Conservation (phyloP, 2,329 filamentous ascomycete species). For the Penicillium sp. region DNA sequence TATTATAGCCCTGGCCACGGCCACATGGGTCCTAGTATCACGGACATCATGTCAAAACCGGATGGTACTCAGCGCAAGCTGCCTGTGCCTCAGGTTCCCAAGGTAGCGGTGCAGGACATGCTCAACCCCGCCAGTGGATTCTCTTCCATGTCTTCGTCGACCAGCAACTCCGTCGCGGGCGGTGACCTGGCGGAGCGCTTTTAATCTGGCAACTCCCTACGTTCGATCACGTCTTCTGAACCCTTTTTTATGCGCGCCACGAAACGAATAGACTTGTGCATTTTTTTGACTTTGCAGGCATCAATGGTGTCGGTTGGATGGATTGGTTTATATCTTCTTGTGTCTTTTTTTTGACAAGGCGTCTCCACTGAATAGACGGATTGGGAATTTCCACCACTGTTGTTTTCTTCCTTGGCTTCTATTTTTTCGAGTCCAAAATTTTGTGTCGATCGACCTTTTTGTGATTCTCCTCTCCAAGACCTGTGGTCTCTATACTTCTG, state of each 20-base stretch:
- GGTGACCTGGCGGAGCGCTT: conserved; percentile 62
- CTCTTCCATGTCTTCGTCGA: conserved; percentile 72
- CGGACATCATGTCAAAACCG: conserved; percentile 85
- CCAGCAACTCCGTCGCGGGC: conserved; percentile 73
- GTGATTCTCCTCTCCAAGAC: conserved; percentile 24
- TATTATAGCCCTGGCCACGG: conserved; percentile 56
- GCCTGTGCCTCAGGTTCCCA: conserved; percentile 82
- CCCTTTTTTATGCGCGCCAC: conserved; percentile 37
- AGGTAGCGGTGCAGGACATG: conserved; percentile 82
- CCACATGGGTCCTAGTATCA: conserved; percentile 72
- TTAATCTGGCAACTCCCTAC: conserved; percentile 22
- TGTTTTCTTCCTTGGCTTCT: conserved; percentile 1
- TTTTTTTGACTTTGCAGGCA: conserved; percentile 37
- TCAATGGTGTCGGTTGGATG: conserved; percentile 37
- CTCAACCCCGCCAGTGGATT: conserved; percentile 66
- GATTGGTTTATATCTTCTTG: no score
- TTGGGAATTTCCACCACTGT: conserved; percentile 15
- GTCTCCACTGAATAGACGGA: conserved; percentile 24
- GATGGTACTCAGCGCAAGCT: conserved; percentile 88
- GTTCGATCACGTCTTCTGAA: conserved; percentile 15
- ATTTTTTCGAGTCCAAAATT: conserved; percentile 19
- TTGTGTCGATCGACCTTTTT: conserved; percentile 11
- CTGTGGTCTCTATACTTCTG: conserved; percentile 23
- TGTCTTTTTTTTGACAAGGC: conserved; percentile 22
- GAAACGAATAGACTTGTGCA: conserved; percentile 44